Evolutionary conservation across 2,329 filamentous ascomycete genomes (phyloP).

Genomic region (Malbranchea zuffiana): DNA sequence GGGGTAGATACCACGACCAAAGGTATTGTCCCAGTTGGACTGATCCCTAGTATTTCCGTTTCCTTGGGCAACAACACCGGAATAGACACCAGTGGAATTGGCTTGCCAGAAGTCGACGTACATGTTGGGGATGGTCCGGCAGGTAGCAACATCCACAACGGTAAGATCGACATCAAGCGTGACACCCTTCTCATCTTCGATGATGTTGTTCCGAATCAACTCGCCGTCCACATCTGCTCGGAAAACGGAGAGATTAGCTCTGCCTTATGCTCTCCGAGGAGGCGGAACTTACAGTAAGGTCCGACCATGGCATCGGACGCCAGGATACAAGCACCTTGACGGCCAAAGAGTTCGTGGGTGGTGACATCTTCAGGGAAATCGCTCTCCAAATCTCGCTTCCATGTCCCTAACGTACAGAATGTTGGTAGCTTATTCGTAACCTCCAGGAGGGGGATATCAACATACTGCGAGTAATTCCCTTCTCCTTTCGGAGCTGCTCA

Average conservation of each 20-base stretch:
- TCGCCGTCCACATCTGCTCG: slow-evolving; percentile 37
- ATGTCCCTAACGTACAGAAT: too few species aligned
- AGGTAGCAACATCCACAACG: slow-evolving; percentile 31
- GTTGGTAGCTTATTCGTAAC: too few species aligned
- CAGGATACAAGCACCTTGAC: slow-evolving; percentile 32
- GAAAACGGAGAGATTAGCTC: slow-evolving; percentile 6
- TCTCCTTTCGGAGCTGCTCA: slow-evolving; percentile 30
- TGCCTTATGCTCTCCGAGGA: neutral
- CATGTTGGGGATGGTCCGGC: slow-evolving; percentile 27
- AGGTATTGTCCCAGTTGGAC: slow-evolving; percentile 22
- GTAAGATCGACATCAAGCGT: slow-evolving; percentile 31
- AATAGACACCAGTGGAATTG: slow-evolving; percentile 35
- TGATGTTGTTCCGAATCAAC: slow-evolving; percentile 28
- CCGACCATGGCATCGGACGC: slow-evolving; percentile 40
- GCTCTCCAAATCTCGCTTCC: slow-evolving; percentile 14
- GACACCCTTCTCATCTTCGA: slow-evolving; percentile 27
- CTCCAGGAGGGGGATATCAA: too few species aligned
- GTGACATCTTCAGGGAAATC: slow-evolving; percentile 6
- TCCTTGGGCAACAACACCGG: slow-evolving; percentile 27
- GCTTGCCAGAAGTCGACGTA: slow-evolving; percentile 31
- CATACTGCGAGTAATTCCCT: slow-evolving; percentile 16
- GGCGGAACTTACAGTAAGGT: slow-evolving; percentile 3
- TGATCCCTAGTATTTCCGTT: slow-evolving; percentile 31
- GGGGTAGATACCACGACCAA: slow-evolving; percentile 3
- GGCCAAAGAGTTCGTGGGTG: slow-evolving; percentile 10